phyloP scores from a whole-genome alignment of 2,329 filamentous ascomycete genomes.

The Aspergillus sp. region DNA sequence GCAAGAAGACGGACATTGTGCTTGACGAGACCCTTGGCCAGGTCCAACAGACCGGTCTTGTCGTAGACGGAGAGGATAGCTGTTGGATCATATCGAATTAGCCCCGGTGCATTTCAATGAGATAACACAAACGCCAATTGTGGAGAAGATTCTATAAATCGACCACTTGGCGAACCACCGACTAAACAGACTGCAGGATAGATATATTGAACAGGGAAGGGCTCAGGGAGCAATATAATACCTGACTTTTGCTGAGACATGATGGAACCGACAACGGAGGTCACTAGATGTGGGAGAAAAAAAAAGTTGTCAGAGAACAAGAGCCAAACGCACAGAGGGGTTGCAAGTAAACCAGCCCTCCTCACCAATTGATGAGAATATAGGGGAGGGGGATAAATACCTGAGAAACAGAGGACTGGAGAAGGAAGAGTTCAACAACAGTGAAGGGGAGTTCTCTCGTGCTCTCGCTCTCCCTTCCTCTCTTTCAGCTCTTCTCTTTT shows the following conservation, averaged over 20 bases:
- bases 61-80: slow-evolving; percentile 98
- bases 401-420: slow-evolving; percentile 13
- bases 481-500: too few species aligned
- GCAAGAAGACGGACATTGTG: slow-evolving; percentile 89
- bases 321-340: too few species aligned
- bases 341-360: too few species aligned
- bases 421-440: too few species aligned
- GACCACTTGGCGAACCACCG: too few species aligned
- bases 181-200: too few species aligned
- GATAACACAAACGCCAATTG: background rate
- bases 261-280: slow-evolving; percentile 11
- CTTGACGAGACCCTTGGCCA: slow-evolving; percentile 84
- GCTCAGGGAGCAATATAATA: slow-evolving; percentile 13
- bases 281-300: slow-evolving; percentile 15
- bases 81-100: slow-evolving; percentile 15
- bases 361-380: too few species aligned
- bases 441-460: too few species aligned
- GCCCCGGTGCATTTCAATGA: background rate
- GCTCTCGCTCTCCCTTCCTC: too few species aligned
- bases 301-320: background rate
- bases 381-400: slow-evolving; percentile 5
- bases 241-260: slow-evolving; percentile 40
- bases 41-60: slow-evolving; percentile 91
- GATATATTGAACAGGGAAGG: too few species aligned
- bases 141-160: background rate